phyloP scores from a whole-genome alignment of 176 grass and related monocot species.

The Musa beccarii region DNA sequence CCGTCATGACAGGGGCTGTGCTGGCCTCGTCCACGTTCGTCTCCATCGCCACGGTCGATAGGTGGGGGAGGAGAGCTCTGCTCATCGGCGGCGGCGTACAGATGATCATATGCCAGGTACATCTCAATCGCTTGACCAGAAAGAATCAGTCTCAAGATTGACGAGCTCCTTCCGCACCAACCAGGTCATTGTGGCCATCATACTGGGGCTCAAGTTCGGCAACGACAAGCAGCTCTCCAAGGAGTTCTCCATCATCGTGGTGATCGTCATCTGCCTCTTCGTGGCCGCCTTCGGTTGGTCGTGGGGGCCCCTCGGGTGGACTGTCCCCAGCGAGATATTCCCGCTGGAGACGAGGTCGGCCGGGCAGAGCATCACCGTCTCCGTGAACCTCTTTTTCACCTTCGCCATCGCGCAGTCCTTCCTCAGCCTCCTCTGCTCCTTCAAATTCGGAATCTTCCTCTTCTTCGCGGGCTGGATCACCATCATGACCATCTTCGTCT shows the following conservation, averaged over 20 bases:
- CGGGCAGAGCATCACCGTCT: conserved; percentile 84
- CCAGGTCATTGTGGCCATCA: conserved; percentile 69
- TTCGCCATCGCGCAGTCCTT: conserved; percentile 68
- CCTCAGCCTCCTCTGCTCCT: conserved; percentile 48
- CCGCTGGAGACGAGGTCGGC: conserved; percentile 63
- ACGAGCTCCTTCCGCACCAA: background rate
- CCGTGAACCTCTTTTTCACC: conserved; percentile 67
- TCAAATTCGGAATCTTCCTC: conserved; percentile 83
- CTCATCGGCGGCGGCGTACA: conserved; percentile 82
- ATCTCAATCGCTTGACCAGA: background rate
- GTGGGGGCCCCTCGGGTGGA: conserved; percentile 85
- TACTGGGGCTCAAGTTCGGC: conserved; percentile 54
- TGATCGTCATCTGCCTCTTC: conserved; percentile 71
- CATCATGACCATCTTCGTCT: conserved; percentile 66
- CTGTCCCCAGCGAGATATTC: conserved; percentile 81
- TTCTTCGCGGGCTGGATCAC: conserved; percentile 72
- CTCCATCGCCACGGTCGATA: conserved; percentile 48
- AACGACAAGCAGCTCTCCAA: conserved; percentile 43
- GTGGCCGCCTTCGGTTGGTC: conserved; percentile 77
- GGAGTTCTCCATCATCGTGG: conserved; percentile 59
- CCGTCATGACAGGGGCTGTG: conserved; percentile 72
- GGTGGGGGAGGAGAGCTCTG: conserved; percentile 39
- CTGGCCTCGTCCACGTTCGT: conserved; percentile 41
- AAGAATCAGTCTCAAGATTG: background rate
- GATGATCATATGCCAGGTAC: conserved; percentile 72